Conservation (phyloP, 805 yeast genomes). For the Ogataea populi-albae region DNA sequence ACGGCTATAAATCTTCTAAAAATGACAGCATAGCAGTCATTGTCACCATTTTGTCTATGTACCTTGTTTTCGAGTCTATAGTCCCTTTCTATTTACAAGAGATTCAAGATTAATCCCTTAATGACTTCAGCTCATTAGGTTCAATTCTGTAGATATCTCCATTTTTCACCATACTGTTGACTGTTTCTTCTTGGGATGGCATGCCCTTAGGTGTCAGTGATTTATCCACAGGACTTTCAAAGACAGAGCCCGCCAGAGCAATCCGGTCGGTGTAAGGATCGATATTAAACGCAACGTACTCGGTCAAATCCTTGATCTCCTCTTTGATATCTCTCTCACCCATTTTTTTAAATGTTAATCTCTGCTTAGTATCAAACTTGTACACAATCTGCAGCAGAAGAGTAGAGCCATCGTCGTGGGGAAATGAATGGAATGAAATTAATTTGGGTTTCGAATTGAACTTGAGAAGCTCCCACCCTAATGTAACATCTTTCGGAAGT, state of each 20-base stretch:
- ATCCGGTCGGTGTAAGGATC: slow-evolving; percentile 58
- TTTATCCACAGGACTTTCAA: slow-evolving; percentile 52
- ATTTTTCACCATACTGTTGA: slow-evolving; percentile 30
- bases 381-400: slow-evolving; percentile 51
- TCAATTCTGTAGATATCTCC: slow-evolving; percentile 39
- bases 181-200: slow-evolving; percentile 28
- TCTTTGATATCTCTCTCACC: slow-evolving; percentile 43
- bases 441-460: slow-evolving; percentile 72
- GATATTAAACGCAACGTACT: slow-evolving; percentile 59
- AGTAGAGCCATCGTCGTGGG: slow-evolving; percentile 37
- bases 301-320: slow-evolving; percentile 53
- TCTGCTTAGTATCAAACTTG: slow-evolving; percentile 60
- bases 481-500: slow-evolving; percentile 54
- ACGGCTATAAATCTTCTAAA: too few species aligned
- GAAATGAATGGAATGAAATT: slow-evolving; percentile 59
- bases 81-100: slow-evolving; percentile 6
- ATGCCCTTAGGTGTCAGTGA: slow-evolving; percentile 27
- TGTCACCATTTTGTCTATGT: too few species aligned
- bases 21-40: too few species aligned
- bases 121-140: slow-evolving; percentile 24
- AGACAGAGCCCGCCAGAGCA: slow-evolving; percentile 61
- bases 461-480: slow-evolving; percentile 76
- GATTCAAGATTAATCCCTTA: slow-evolving; percentile 3
- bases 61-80: background rate
- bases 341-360: slow-evolving; percentile 44